A percentile compares a stretch with the other conserved stretches of the same genome.
Conservation (phyloP, 2,329 filamentous ascomycete genomes). For the Huntiella abstrusa region DNA sequence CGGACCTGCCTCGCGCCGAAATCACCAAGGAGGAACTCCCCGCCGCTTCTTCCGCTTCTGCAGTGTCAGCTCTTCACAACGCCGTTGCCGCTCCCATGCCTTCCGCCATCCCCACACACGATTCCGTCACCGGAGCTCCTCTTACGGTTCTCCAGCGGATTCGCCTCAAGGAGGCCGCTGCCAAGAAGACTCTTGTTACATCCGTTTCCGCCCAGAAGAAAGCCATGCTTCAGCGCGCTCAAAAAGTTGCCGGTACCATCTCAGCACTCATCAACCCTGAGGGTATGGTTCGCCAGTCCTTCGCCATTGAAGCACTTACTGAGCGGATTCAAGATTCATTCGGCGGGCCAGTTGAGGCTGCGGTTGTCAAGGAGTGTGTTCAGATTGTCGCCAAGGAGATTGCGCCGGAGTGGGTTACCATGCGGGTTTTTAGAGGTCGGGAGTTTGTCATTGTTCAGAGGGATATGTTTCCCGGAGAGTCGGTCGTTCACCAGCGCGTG, state of each 20-base stretch:
- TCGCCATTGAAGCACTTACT: conserved; percentile 43
- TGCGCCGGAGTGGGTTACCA: conserved; percentile 35
- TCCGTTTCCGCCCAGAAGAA: conserved; percentile 38
- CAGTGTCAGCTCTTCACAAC: conserved; percentile 6
- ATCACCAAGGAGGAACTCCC: conserved; percentile 17
- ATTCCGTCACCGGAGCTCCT: conserved; percentile 29
- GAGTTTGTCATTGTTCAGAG: conserved; percentile 40
- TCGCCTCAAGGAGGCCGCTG: conserved; percentile 47
- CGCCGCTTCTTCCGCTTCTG: conserved; percentile 31
- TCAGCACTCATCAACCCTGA: conserved; percentile 35
- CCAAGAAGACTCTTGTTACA: conserved; percentile 36
- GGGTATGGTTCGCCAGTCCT: conserved; percentile 40
- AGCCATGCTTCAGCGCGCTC: conserved; percentile 45
- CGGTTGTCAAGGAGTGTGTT: conserved; percentile 32
- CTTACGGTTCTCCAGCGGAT: conserved; percentile 60
- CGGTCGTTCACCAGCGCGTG: conserved; percentile 20
- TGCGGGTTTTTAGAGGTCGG: conserved; percentile 31
- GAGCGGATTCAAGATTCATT: conserved; percentile 51
- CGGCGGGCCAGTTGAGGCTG: conserved; percentile 31
- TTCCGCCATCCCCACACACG: conserved; percentile 15
- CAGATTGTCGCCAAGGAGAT: conserved; percentile 33
- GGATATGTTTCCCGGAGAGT: conserved; percentile 22
- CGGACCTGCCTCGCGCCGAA: conserved; percentile 21
- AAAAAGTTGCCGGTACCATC: conserved; percentile 50
- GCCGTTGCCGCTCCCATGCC: conserved; percentile 16